phyloP scores from a whole-genome alignment of 2,329 filamentous ascomycete species.

The Xylaria arbuscula region DNA sequence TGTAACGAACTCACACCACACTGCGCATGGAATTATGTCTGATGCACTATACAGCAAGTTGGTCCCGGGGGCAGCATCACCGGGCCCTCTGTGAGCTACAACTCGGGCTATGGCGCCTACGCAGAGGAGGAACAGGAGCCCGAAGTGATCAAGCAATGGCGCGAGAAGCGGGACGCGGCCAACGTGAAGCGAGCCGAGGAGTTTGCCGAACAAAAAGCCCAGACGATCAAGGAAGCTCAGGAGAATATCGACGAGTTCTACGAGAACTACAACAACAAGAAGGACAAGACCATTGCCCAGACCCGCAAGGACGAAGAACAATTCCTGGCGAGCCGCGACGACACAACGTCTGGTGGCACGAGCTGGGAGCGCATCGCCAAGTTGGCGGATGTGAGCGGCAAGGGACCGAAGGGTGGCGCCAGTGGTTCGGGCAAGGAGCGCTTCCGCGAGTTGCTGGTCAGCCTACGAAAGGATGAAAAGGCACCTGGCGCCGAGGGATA shows the following conservation, averaged over 20 bases:
- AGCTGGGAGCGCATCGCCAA: slow-evolving; percentile 99
- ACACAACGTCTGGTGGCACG: slow-evolving; percentile 92
- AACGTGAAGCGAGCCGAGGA: slow-evolving; percentile 87
- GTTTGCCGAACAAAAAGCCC: slow-evolving; percentile 82
- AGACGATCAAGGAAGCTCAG: slow-evolving; percentile 89
- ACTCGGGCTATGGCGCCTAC: slow-evolving; percentile 69
- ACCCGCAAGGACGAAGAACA: slow-evolving; percentile 92
- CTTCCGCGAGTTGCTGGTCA: slow-evolving; percentile 90
- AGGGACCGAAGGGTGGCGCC: slow-evolving; percentile 86
- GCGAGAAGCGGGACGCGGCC: slow-evolving; percentile 85
- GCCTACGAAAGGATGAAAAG: slow-evolving; percentile 93
- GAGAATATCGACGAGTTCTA: slow-evolving; percentile 99
- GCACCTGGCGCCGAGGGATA: slow-evolving; percentile 74
- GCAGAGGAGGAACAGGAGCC: slow-evolving; percentile 80
- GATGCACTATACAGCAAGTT: slow-evolving; percentile 65
- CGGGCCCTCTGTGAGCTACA: slow-evolving; percentile 72
- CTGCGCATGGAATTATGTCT: slow-evolving; percentile 13
- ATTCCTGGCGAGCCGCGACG: slow-evolving; percentile 88
- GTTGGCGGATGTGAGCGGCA: slow-evolving; percentile 95
- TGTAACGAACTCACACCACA: slow-evolving; percentile 29
- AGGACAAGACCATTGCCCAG: slow-evolving; percentile 91
- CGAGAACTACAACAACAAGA: slow-evolving; percentile 98
- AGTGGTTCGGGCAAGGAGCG: slow-evolving; percentile 94
- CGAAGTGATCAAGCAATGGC: slow-evolving; percentile 91
- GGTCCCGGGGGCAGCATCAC: slow-evolving; percentile 84